These are phyloP conservation scores for Coleophoma cylindrospora DNA, from an alignment of 2,329 filamentous ascomycete species.

Conservation along the genomic window DNA sequence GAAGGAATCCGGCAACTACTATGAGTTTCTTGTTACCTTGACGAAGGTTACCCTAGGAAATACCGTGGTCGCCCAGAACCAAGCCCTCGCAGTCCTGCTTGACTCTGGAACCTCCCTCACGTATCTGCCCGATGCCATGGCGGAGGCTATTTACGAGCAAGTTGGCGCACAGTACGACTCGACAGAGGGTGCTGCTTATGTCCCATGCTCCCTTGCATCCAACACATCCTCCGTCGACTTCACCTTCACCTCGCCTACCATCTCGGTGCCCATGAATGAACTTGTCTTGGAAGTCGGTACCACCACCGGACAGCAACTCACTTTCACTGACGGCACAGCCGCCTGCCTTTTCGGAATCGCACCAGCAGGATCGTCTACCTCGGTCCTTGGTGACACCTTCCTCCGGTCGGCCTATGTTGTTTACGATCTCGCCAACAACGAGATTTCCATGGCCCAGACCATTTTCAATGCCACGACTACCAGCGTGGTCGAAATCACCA, in stretches of 20 bases:
- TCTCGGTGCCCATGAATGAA: conserved; percentile 53
- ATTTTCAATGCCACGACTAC: conserved; percentile 50
- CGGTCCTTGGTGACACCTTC: conserved; percentile 70
- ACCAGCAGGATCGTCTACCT: conserved; percentile 48
- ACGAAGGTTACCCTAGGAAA: conserved; percentile 48
- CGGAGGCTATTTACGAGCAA: conserved; percentile 47
- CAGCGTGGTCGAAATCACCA: conserved; percentile 50
- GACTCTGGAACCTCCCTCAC: conserved; percentile 67
- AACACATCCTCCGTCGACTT: conserved; percentile 42
- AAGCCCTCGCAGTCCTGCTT: conserved; percentile 59
- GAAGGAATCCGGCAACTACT: conserved; percentile 40
- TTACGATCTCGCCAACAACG: conserved; percentile 67
- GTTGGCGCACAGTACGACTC: conserved; percentile 56
- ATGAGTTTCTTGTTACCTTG: conserved; percentile 65
- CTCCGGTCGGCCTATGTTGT: conserved; percentile 71
- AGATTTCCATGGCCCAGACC: conserved; percentile 66
- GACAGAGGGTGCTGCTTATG: conserved; percentile 49
- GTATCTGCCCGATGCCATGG: conserved; percentile 56
- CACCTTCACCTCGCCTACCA: conserved; percentile 46
- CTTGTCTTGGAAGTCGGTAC: conserved; percentile 49
- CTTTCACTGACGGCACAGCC: conserved; percentile 45
- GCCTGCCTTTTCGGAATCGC: conserved; percentile 66
- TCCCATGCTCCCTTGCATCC: conserved; percentile 49
- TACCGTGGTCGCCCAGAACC: conserved; percentile 36
- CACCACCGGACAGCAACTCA: conserved; percentile 38